Conservation (phyloP, 2,329 filamentous ascomycete genomes). For the Pleurostoma richardsiae region DNA sequence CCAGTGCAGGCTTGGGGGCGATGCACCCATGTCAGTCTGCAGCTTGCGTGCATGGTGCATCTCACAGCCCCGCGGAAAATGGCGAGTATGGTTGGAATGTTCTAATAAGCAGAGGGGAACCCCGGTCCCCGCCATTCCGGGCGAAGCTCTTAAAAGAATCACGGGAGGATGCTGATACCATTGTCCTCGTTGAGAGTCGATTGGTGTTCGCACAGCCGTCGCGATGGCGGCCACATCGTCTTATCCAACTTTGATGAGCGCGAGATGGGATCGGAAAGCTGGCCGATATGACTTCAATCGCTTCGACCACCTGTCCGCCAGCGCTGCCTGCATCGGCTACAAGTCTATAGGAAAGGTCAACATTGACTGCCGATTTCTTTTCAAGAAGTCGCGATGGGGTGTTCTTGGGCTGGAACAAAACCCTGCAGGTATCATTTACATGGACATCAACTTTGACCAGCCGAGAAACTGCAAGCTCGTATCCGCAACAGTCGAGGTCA, state of each 20-base stretch:
- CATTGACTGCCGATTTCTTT: constrained; percentile 20
- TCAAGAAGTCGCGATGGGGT: constrained; percentile 20
- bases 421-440: constrained; percentile 19
- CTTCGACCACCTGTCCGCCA: constrained; percentile 3
- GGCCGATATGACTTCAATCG: constrained; percentile 6
- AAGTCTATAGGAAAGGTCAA: constrained; percentile 14
- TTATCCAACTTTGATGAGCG: neutral
- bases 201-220: neutral
- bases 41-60: no score
- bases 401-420: constrained; percentile 10
- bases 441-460: constrained; percentile 18
- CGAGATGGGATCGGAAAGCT: neutral
- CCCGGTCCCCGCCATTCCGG: no score
- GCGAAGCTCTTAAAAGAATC: no score
- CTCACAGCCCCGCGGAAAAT: no score
- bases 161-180: no score
- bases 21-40: neutral
- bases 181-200: no score
- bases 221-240: neutral
- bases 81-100: no score
- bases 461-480: constrained; percentile 16
- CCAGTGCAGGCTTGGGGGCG: neutral
- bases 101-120: no score
- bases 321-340: constrained; percentile 2
- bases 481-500: constrained; percentile 15